These are phyloP conservation scores for Malus asiatica DNA, from an alignment of 306 rosid species.

Conservation along the genomic window DNA sequence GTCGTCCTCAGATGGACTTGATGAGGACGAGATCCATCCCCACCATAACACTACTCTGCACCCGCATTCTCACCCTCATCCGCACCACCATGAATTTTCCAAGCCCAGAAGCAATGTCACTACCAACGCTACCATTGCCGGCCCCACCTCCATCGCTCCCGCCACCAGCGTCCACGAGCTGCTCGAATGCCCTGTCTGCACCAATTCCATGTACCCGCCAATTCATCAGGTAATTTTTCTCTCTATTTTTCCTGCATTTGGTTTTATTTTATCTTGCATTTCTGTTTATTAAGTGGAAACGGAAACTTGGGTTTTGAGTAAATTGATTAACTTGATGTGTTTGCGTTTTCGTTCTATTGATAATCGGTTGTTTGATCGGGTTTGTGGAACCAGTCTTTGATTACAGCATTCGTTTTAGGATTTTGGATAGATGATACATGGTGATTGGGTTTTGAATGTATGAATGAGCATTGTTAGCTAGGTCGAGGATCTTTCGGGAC, in stretches of 20 bases:
- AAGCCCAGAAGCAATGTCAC: conserved; percentile 60
- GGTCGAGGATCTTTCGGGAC: neutral
- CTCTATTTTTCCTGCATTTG: conserved; percentile 4
- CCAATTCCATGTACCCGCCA: conserved; percentile 97
- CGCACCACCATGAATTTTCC: conserved; percentile 61
- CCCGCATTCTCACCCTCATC: conserved; percentile 44
- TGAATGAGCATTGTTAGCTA: neutral
- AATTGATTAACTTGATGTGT: neutral
- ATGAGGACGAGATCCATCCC: conserved; percentile 88
- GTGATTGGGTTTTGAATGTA: neutral
- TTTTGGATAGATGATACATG: neutral
- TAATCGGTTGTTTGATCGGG: neutral
- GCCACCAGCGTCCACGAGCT: conserved; percentile 94
- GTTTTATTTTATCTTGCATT: neutral
- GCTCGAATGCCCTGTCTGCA: conserved; percentile 93
- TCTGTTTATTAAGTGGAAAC: conserved; percentile 3
- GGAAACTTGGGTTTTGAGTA: neutral
- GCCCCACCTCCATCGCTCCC: conserved; percentile 58
- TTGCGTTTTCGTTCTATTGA: neutral
- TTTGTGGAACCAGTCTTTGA: neutral
- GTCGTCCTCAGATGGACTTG: conserved; percentile 68
- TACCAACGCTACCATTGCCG: conserved; percentile 28
- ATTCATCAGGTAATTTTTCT: conserved; percentile 67
- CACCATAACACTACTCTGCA: conserved; percentile 36
- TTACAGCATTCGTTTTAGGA: neutral